phyloP scores from a whole-genome alignment of 31 red algal genomes.

The Odonthalia washingtoniensis region DNA sequence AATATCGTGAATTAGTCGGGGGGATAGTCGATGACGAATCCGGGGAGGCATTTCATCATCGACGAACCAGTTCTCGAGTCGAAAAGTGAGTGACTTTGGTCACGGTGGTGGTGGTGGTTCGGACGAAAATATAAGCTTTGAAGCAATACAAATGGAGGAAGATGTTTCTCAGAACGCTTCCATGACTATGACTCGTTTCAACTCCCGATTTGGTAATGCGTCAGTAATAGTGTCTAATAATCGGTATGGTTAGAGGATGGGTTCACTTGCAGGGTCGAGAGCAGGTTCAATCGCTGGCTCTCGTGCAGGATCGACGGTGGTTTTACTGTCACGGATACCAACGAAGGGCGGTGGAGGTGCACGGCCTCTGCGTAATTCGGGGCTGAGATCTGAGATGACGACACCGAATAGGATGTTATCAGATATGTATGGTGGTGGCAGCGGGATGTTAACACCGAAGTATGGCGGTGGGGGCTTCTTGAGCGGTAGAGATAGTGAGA shows the following conservation, averaged over 20 bases:
- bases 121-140: no score
- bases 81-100: neutral
- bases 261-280: neutral
- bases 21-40: neutral
- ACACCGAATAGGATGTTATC: no score
- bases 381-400: no score
- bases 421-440: no score
- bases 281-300: constrained; percentile 22
- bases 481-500: neutral
- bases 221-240: neutral
- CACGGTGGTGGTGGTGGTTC: neutral
- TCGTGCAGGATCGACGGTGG: constrained; percentile 48
- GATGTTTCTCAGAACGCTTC: no score
- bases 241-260: neutral
- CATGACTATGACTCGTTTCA: no score
- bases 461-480: neutral
- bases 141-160: no score
- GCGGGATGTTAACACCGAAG: no score
- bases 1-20: constrained; percentile 40
- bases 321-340: constrained; percentile 41
- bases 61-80: neutral
- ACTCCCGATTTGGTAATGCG: no score
- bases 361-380: neutral
- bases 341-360: constrained; percentile 20
- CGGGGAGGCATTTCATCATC: neutral